Conservation (phyloP, 768 basidiomycete genomes). For the Mrakia hoshinonis region DNA sequence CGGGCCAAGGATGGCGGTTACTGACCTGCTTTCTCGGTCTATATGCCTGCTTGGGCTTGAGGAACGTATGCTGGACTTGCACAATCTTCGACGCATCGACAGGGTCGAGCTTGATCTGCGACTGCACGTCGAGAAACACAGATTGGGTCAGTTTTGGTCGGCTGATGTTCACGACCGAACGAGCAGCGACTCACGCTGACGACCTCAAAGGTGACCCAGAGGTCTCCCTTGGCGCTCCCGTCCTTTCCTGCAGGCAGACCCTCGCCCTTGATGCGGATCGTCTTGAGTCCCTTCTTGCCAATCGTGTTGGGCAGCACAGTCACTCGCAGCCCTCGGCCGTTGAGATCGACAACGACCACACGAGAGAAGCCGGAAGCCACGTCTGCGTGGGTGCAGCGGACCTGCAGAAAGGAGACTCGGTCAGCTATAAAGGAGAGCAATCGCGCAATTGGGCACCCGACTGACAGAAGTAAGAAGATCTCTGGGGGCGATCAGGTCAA, state of each 20-base stretch:
- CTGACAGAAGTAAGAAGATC: neutral
- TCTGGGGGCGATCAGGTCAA: neutral
- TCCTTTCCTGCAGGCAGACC: neutral
- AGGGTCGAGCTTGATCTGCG: neutral
- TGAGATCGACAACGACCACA: neutral
- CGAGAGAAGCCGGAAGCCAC: neutral
- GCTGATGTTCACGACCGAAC: no score
- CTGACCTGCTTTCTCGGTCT: neutral
- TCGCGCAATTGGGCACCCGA: neutral
- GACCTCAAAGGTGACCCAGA: neutral
- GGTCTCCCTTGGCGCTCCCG: neutral
- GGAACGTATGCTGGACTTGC: neutral
- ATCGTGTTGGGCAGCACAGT: neutral
- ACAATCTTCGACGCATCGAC: neutral
- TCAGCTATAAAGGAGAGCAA: neutral
- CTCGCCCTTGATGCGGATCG: neutral
- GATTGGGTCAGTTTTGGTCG: no score
- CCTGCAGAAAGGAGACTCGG: neutral
- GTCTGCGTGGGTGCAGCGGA: neutral
- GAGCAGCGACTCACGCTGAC: neutral
- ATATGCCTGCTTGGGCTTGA: neutral
- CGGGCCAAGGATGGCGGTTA: no score
- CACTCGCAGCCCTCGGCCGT: neutral
- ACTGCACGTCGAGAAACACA: no score
- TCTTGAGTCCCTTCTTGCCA: neutral